Conservation (phyloP, 2,329 filamentous ascomycete species). For the Ceratocystis cubensis region DNA sequence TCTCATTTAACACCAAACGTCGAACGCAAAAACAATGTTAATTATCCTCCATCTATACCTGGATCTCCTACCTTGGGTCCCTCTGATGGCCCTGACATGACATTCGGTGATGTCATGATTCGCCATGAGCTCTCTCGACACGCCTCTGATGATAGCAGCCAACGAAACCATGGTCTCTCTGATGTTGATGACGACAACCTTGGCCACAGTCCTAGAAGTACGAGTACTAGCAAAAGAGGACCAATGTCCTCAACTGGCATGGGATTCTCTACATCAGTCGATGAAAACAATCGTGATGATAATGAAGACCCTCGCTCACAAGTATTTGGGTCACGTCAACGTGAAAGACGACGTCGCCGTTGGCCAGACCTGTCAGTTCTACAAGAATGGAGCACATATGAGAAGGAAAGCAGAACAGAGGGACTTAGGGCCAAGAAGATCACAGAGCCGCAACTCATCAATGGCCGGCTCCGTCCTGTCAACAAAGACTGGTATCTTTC, state of each 20-base stretch:
- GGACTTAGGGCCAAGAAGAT: constrained; percentile 80
- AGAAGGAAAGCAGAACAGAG: constrained; percentile 77
- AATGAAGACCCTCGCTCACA: constrained; percentile 24
- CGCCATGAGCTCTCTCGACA: constrained; percentile 41
- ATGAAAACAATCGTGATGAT: constrained; percentile 35
- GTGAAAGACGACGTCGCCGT: constrained; percentile 42
- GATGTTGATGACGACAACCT: constrained; percentile 80
- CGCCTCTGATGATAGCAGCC: constrained; percentile 19
- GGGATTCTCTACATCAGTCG: constrained; percentile 28
- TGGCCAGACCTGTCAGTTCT: constrained; percentile 80
- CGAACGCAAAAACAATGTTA: constrained; percentile 43
- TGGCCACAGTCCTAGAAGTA: constrained; percentile 53
- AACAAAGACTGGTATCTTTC: constrained; percentile 72
- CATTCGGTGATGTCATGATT: constrained; percentile 58
- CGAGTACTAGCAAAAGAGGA: constrained; percentile 10
- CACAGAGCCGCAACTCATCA: constrained; percentile 83
- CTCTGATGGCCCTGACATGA: constrained; percentile 40
- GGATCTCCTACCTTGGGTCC: constrained; percentile 45
- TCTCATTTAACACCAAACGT: constrained; percentile 2
- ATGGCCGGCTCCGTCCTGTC: constrained; percentile 72
- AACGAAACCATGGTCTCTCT: constrained; percentile 26
- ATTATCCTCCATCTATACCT: constrained; percentile 56
- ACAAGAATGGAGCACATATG: constrained; percentile 79
- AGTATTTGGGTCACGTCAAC: constrained; percentile 9
- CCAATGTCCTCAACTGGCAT: constrained; percentile 6